These are phyloP conservation scores for Achlya hypogyna DNA, from an alignment of 352 stramenopile genomes.

Conservation along the genomic window DNA sequence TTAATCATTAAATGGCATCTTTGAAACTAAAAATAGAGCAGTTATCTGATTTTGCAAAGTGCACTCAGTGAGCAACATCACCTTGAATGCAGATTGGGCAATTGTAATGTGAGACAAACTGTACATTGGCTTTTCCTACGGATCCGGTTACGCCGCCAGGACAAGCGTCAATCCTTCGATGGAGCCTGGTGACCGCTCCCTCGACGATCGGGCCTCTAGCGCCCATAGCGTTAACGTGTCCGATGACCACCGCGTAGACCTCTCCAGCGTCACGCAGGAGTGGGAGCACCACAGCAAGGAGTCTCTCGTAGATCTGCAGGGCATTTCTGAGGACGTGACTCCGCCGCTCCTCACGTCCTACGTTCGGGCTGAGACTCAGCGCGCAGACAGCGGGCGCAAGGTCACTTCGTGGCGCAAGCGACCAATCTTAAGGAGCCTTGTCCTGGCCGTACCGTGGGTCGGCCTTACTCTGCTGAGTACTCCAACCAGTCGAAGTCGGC, in stretches of 20 bases:
- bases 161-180: no score
- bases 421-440: constrained; percentile 43
- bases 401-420: constrained; percentile 24
- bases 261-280: not conserved
- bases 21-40: no score
- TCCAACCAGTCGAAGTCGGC: not conserved
- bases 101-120: no score
- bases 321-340: not conserved
- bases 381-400: not conserved
- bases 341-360: not conserved
- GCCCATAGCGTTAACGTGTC: not conserved
- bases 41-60: no score
- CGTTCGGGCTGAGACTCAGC: not conserved
- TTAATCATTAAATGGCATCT: no score
- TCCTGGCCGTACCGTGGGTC: constrained; percentile 63
- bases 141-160: no score
- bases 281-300: not conserved
- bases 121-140: no score
- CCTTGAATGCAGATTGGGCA: no score
- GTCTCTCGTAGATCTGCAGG: not conserved
- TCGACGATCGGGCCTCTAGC: not conserved
- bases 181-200: not conserved
- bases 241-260: not conserved
- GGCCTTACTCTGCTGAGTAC: constrained; percentile 61
- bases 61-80: no score